These are phyloP conservation scores for Discostella stelligera DNA, from an alignment of 352 stramenopile genomes.

Conservation along the genomic window DNA sequence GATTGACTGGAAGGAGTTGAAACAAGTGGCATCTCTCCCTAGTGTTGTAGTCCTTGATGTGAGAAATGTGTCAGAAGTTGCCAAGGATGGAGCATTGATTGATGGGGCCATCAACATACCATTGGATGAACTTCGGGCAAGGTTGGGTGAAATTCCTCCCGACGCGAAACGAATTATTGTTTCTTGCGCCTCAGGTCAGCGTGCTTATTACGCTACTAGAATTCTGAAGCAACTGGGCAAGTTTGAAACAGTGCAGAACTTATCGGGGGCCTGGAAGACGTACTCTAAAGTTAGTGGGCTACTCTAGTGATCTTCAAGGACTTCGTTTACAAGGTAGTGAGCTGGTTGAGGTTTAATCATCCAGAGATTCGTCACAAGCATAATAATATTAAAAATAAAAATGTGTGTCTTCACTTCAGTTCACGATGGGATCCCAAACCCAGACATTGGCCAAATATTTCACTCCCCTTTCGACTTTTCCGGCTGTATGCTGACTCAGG, in stretches of 20 bases:
- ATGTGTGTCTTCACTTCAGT: constrained; percentile 16
- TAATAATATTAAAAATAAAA: not conserved
- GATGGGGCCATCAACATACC: constrained; percentile 60
- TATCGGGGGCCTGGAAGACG: constrained; percentile 63
- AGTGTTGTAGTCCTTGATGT: constrained; percentile 63
- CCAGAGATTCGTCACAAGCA: not conserved
- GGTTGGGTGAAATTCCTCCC: constrained; percentile 51
- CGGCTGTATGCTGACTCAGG: constrained; percentile 74
- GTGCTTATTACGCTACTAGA: constrained; percentile 64
- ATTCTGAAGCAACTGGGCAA: constrained; percentile 63
- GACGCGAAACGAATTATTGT: constrained; percentile 57
- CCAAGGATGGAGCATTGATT: constrained; percentile 47
- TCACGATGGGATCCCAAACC: constrained; percentile 75
- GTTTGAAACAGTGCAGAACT: constrained; percentile 60
- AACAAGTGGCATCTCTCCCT: constrained; percentile 24
- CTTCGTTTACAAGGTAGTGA: not conserved
- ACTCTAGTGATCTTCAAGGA: not conserved
- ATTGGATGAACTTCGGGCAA: constrained; percentile 49
- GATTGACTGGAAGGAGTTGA: constrained; percentile 66
- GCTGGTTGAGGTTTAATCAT: not conserved
- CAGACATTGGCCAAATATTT: constrained; percentile 83
- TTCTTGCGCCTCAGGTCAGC: constrained; percentile 59
- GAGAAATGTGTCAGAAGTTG: constrained; percentile 54
- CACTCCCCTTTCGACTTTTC: constrained; percentile 68
- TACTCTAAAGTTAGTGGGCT: constrained; percentile 25